Conservation (phyloP, 192 early-diverging fungal species). For the Entomortierella parvispora region DNA sequence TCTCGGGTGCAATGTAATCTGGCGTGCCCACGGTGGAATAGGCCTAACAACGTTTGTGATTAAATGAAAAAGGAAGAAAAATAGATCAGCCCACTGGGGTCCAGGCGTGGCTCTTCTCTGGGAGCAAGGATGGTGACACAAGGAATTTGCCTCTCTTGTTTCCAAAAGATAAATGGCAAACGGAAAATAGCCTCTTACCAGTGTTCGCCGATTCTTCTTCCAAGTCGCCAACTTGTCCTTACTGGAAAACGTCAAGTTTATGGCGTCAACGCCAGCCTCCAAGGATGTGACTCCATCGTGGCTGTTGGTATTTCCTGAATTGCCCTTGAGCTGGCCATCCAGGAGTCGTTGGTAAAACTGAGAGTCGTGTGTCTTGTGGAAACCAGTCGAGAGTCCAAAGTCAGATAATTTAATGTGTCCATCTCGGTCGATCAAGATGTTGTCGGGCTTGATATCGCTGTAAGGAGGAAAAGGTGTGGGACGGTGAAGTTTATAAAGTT, state of each 20-base stretch:
- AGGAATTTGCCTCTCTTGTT: too few relatives aligned
- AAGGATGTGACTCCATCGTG: constrained; percentile 41
- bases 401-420: constrained; percentile 99
- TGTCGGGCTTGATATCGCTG: constrained; percentile 88
- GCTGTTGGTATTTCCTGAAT: constrained; percentile 36
- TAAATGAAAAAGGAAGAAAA: background rate
- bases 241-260: constrained; percentile 91
- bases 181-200: constrained; percentile 59
- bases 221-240: constrained; percentile 98
- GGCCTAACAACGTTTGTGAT: constrained; percentile 59
- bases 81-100: too few relatives aligned
- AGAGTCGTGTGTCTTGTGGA: constrained; percentile 99
- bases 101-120: too few relatives aligned
- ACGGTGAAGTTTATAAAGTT: background rate
- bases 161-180: background rate
- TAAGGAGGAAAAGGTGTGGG: background rate
- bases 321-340: constrained; percentile 72
- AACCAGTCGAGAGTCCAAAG: constrained; percentile 99
- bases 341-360: constrained; percentile 89
- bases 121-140: too few relatives aligned
- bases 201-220: constrained; percentile 94
- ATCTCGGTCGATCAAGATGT: constrained; percentile 94
- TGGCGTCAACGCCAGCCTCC: constrained; percentile 73
- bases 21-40: constrained; percentile 99
- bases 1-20: constrained; percentile 96